phyloP scores from a whole-genome alignment of 768 basidiomycete genomes.

The Amanita rubescens region DNA sequence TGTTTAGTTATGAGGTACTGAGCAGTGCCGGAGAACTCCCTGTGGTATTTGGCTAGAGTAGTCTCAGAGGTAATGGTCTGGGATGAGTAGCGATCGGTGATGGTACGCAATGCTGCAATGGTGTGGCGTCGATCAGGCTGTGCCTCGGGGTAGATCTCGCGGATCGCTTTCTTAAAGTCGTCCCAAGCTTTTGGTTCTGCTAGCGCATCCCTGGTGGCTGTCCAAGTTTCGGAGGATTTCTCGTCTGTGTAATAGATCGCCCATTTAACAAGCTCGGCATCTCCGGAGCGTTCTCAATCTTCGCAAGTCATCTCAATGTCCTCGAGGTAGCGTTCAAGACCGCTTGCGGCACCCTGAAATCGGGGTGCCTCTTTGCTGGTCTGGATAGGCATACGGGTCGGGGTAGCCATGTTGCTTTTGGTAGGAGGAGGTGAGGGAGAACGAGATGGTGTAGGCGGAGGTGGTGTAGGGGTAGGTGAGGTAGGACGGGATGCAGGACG shows the following conservation, averaged over 20 bases:
- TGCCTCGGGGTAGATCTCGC: not conserved
- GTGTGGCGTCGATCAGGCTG: not conserved
- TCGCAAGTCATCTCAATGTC: not conserved
- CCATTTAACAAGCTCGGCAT: not conserved
- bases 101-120: not conserved
- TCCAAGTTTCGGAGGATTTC: too few species aligned
- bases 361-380: not conserved
- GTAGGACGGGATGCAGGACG: too few species aligned
- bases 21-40: not conserved
- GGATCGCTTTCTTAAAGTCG: too few species aligned
- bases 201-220: too few species aligned
- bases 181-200: too few species aligned
- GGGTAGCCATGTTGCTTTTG: not conserved
- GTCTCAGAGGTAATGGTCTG: not conserved
- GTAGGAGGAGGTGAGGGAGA: not conserved
- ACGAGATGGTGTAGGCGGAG: too few species aligned
- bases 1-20: not conserved
- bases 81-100: not conserved
- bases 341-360: not conserved
- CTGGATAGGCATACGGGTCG: not conserved
- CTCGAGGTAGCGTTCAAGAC: not conserved
- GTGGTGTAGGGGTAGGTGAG: too few species aligned
- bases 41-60: not conserved
- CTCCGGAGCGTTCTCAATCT: not conserved
- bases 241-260: not conserved